Conservation (phyloP, 2,329 filamentous ascomycete species). For the Fusarium oligoseptatum region DNA sequence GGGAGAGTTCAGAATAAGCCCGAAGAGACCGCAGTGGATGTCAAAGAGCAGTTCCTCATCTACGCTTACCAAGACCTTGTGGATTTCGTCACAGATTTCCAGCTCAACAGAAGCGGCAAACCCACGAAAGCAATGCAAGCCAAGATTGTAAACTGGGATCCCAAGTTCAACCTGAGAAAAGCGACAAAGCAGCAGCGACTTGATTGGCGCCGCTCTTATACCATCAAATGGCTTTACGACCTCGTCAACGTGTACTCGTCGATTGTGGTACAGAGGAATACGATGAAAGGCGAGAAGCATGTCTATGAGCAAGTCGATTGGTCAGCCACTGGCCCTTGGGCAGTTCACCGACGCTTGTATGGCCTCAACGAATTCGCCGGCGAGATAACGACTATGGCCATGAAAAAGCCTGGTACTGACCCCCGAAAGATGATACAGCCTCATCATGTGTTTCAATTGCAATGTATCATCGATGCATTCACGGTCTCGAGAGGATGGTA, state of each 20-base stretch:
- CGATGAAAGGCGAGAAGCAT: slow-evolving; percentile 50
- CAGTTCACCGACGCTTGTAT: slow-evolving; percentile 52
- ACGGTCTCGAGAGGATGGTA: slow-evolving; percentile 60
- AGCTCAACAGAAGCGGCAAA: slow-evolving; percentile 58
- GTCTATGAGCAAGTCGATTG: slow-evolving; percentile 56
- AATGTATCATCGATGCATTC: slow-evolving; percentile 64
- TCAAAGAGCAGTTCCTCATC: slow-evolving; percentile 59
- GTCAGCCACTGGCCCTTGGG: slow-evolving; percentile 54
- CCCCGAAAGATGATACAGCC: slow-evolving; percentile 58
- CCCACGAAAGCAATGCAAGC: slow-evolving; percentile 60
- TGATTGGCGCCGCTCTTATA: slow-evolving; percentile 62
- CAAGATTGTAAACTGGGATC: slow-evolving; percentile 57
- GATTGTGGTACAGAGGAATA: slow-evolving; percentile 56
- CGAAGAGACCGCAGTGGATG: slow-evolving; percentile 46
- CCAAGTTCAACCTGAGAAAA: slow-evolving; percentile 52
- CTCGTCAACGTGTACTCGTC: slow-evolving; percentile 61
- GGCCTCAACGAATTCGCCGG: slow-evolving; percentile 62
- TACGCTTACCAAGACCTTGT: slow-evolving; percentile 58
- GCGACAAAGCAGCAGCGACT: slow-evolving; percentile 56
- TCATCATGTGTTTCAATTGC: slow-evolving; percentile 63
- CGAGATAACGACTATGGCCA: slow-evolving; percentile 58
- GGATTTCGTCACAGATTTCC: slow-evolving; percentile 61
- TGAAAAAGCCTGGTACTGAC: slow-evolving; percentile 57
- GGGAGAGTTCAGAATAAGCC: slow-evolving; percentile 7
- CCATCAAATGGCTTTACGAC: slow-evolving; percentile 66